A percentile compares a stretch with the other conserved stretches of the same genome.
These are phyloP conservation scores for Cryptosporidium viatorum DNA, from an alignment of 169 alveolate genomes.

Conservation along the genomic window DNA sequence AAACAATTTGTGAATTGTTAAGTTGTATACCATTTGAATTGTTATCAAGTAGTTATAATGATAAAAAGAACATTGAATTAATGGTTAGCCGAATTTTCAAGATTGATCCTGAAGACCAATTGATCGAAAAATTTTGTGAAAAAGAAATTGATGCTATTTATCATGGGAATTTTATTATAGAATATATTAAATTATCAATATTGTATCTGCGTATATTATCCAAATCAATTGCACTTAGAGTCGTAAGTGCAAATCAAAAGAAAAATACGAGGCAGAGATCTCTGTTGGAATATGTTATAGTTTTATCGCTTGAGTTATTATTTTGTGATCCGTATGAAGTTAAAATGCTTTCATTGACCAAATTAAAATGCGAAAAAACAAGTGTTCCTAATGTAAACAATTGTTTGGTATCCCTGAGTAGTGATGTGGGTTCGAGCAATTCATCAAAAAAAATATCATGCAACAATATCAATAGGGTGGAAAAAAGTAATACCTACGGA, in stretches of 20 bases:
- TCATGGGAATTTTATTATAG: conserved; percentile 18
- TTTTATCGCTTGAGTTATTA: conserved; percentile 25
- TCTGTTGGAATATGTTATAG: conserved; percentile 5
- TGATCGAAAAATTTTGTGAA: conserved; percentile 4
- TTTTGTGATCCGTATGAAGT: conserved; percentile 40
- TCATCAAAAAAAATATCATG: not conserved
- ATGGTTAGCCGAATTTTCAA: not conserved
- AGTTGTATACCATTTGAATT: conserved; percentile 68
- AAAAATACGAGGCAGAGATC: not conserved
- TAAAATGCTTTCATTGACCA: conserved; percentile 9
- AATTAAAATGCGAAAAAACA: not conserved
- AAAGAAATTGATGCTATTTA: not conserved
- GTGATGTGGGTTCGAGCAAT: not conserved
- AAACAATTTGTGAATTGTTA: conserved; percentile 55
- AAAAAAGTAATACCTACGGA: not conserved
- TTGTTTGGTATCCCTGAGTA: not conserved
- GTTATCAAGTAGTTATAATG: not conserved
- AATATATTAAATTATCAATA: conserved; percentile 37
- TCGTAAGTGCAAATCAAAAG: not conserved
- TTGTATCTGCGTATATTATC: conserved; percentile 34
- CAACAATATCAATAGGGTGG: not conserved
- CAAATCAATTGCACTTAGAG: conserved; percentile 50
- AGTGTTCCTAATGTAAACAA: not conserved
- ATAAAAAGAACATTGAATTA: not conserved
- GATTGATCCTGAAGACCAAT: conserved; percentile 1